phyloP scores from a whole-genome alignment of 1,284 basidiomycete species.

The Papiliotrema nemorosa region DNA sequence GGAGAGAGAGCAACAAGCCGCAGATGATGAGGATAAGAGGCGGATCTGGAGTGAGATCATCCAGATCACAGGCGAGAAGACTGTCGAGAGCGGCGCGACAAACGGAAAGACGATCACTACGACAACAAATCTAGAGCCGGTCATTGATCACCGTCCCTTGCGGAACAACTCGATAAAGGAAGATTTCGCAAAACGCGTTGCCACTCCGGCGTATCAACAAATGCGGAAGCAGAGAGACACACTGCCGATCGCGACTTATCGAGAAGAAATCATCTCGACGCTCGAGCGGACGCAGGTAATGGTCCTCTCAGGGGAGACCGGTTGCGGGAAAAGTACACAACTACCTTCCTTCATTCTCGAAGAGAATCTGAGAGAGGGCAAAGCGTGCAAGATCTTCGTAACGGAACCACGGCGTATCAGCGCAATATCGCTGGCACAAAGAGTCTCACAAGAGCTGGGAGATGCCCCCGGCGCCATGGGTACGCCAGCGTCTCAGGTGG shows the following conservation, averaged over 20 bases:
- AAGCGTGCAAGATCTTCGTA: slow-evolving; percentile 86
- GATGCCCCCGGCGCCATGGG: slow-evolving; percentile 80
- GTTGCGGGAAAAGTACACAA: slow-evolving; percentile 98
- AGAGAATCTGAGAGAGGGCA: slow-evolving; percentile 75
- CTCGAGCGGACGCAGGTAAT: slow-evolving; percentile 80
- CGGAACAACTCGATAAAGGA: slow-evolving; percentile 49
- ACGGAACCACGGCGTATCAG: slow-evolving; percentile 97
- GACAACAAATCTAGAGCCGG: background rate
- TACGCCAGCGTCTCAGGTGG: slow-evolving; percentile 74
- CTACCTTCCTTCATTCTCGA: slow-evolving; percentile 93
- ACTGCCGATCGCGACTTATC: slow-evolving; percentile 85
- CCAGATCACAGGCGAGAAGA: slow-evolving; percentile 9
- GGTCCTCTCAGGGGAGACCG: slow-evolving; percentile 95
- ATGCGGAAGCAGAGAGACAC: slow-evolving; percentile 63
- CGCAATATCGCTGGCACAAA: slow-evolving; percentile 92
- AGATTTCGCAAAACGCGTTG: slow-evolving; percentile 61
- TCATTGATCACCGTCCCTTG: background rate
- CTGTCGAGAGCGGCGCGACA: slow-evolving; percentile 1
- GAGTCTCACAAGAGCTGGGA: slow-evolving; percentile 90
- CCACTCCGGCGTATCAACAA: slow-evolving; percentile 67
- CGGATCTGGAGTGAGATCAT: slow-evolving; percentile 61
- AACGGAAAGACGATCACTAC: background rate
- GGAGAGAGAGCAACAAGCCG: slow-evolving; percentile 61
- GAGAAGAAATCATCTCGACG: slow-evolving; percentile 67
- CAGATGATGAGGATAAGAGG: slow-evolving; percentile 65